A percentile compares a stretch with the other conserved stretches of the same genome.
These are phyloP conservation scores for Garcia nutans DNA, from an alignment of 345 rosid genomes.

Conservation along the genomic window DNA sequence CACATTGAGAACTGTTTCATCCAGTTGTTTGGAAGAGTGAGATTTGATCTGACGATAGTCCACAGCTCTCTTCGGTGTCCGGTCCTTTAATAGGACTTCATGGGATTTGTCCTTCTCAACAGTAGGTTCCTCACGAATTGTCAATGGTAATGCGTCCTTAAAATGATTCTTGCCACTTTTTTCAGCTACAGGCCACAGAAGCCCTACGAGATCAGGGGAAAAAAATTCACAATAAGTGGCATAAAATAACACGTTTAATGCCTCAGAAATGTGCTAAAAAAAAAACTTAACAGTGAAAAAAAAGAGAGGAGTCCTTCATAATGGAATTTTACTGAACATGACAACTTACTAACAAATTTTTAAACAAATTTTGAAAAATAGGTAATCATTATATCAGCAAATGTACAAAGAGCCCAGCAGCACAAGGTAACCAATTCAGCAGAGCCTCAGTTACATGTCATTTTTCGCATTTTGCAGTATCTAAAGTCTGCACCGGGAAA, in stretches of 20 bases:
- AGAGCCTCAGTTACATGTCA: no score
- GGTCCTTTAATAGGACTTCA: slow-evolving; percentile 51
- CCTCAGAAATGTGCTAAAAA: neutral
- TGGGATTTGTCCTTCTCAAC: slow-evolving; percentile 39
- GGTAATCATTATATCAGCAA: neutral
- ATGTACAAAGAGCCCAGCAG: neutral
- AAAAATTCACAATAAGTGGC: neutral
- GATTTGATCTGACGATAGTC: slow-evolving; percentile 28
- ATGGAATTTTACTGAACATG: neutral
- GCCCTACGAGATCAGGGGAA: slow-evolving; percentile 41
- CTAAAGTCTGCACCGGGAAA: no score
- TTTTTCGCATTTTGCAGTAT: no score
- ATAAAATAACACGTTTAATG: neutral
- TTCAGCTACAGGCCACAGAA: slow-evolving; percentile 34
- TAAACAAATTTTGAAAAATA: neutral
- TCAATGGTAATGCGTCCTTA: slow-evolving; percentile 23
- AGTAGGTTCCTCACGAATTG: slow-evolving; percentile 26
- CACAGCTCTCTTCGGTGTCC: slow-evolving; percentile 26
- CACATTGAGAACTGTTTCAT: slow-evolving; percentile 37
- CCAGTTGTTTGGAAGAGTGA: slow-evolving; percentile 18
- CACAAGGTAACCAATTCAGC: neutral
- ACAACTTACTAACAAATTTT: neutral
- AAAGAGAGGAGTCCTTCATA: neutral
- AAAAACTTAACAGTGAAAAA: neutral
- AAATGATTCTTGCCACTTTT: slow-evolving; percentile 37